phyloP scores from a whole-genome alignment of 345 rosid genomes.

The rapeseed (Brassica napus) region DNA sequence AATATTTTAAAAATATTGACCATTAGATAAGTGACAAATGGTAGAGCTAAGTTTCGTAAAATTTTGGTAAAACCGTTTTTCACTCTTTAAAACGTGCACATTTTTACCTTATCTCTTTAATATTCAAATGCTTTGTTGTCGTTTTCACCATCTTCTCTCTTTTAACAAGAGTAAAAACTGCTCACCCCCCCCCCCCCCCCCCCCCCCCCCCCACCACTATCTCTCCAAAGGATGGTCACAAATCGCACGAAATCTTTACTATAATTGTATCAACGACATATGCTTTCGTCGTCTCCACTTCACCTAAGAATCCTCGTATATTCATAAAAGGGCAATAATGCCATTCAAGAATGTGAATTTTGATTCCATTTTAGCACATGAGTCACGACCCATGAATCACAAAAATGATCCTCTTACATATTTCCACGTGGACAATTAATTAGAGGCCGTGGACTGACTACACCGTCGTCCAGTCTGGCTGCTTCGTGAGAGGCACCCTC shows the following conservation, averaged over 20 bases:
- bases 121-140: too few species aligned
- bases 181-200: neutral
- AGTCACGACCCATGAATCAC: neutral
- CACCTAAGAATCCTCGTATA: neutral
- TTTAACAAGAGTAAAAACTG: neutral
- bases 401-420: neutral
- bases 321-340: neutral
- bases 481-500: conserved; percentile 25
- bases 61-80: too few species aligned
- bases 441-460: neutral
- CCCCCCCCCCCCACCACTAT: neutral
- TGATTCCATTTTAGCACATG: neutral
- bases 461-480: conserved; percentile 19
- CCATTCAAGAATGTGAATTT: neutral
- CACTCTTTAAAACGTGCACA: too few species aligned
- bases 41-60: too few species aligned
- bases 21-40: too few species aligned
- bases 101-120: too few species aligned
- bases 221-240: neutral
- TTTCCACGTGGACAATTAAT: neutral
- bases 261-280: neutral
- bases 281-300: conserved; percentile 24
- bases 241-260: neutral
- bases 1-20: too few species aligned
- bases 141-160: neutral